Base-by-base conservation (phyloP, 1,284 basidiomycete genomes). In the Macrocystidia cucumis region DNA sequence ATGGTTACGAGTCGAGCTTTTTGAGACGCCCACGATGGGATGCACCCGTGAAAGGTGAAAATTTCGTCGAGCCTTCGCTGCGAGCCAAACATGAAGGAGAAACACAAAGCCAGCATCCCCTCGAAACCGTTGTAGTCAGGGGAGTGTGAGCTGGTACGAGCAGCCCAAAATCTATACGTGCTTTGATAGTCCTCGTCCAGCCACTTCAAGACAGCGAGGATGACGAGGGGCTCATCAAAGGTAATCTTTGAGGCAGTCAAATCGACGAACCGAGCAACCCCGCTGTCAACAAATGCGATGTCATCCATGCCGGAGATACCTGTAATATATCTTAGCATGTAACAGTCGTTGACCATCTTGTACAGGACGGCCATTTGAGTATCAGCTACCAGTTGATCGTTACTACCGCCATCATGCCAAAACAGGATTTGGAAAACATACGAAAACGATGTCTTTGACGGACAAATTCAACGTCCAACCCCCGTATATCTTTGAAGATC, bases 181-280 rank as follows among this genome's bases (percentile, higher is more conserved):
- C 54, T 47, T 9, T 46, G 46, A 42, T 59, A 49, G 39, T 61
- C 49, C 5, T 40, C 34, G 14, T 60, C 53, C 37, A 59, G 56
- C 59, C 61, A 63, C 13, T 47, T 50, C 3, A 51, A 55, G 7
- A 60, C 60, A 4, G 61, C 55, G 13, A 62, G 50, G 5, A 65
- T 47, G 18, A 63, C 56, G 6, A 65, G 54, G 4, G 62, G 61
- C 39, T 65, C 62, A 30, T 63, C 59, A 4, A 62, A 51, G 5
- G 51, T 49, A 21, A 61, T 54, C 0, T 49, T 50, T 30, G 57
- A 54, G 5, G 61, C 59, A 22, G 54, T 52, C 2, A 57, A 50
- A 33, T 61, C 59, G 22, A 53, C 45, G 21, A 61, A 62, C 4
- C 62, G 56, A 8, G 61, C 61, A 24, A 62, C 62, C 1, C 62